Evolutionary conservation across 352 stramenopile species (phyloP).

Genomic region (Phytophthora aleatoria): DNA sequence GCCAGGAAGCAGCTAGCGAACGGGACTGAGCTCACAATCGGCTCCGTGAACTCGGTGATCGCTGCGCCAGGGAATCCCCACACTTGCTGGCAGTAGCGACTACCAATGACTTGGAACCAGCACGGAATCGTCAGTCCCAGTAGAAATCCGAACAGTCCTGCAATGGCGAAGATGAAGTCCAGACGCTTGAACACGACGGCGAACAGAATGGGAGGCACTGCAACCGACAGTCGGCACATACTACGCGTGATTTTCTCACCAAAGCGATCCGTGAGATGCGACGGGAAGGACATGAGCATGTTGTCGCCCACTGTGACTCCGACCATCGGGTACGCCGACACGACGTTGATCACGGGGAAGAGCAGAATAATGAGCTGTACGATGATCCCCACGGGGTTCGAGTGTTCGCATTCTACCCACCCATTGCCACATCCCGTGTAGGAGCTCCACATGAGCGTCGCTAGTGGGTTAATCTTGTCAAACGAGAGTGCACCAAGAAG

Average conservation of each 20-base stretch:
- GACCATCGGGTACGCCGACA: constrained; percentile 86
- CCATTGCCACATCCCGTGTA: constrained; percentile 86
- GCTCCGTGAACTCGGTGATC: constrained; percentile 75
- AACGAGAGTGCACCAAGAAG: constrained; percentile 77
- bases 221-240: constrained; percentile 68
- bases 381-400: constrained; percentile 55
- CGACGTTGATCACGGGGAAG: constrained; percentile 87
- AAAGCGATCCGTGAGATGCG: constrained; percentile 55
- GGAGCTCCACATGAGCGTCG: constrained; percentile 77
- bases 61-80: constrained; percentile 70
- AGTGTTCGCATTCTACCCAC: constrained; percentile 56
- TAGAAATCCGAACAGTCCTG: constrained; percentile 80
- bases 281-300: constrained; percentile 83
- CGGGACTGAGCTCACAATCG: constrained; percentile 63
- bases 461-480: constrained; percentile 80
- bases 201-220: constrained; percentile 71
- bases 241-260: constrained; percentile 51
- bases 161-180: constrained; percentile 85
- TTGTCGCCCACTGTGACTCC: constrained; percentile 86
- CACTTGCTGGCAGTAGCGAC: constrained; percentile 74
- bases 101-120: constrained; percentile 87
- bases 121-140: constrained; percentile 79
- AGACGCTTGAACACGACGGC: constrained; percentile 86
- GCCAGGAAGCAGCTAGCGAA: constrained; percentile 66
- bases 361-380: constrained; percentile 83